Evolutionary conservation across 345 rosid genomes (phyloP).

Genomic region (Murraya koenigii): DNA sequence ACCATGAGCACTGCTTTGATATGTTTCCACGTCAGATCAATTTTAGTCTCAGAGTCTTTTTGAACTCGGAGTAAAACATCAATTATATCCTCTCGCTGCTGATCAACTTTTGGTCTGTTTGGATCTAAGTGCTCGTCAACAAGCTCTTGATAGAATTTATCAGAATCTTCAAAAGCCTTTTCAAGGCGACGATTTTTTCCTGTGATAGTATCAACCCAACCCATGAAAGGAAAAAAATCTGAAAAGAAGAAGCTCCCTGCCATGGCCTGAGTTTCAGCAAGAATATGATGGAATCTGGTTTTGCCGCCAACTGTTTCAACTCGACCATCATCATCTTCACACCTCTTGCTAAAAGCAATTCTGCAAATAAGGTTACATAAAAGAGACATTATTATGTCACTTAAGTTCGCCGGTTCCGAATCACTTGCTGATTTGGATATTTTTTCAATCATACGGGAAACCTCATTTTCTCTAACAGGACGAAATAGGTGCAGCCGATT

Average conservation of each 20-base stretch:
- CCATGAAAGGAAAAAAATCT: constrained; percentile 29
- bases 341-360: constrained; percentile 34
- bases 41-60: constrained; percentile 10
- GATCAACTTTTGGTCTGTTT: background rate
- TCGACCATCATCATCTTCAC: constrained; percentile 3
- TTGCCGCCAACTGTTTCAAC: background rate
- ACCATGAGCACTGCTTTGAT: constrained; percentile 43
- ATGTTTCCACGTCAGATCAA: constrained; percentile 26
- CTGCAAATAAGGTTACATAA: constrained; percentile 22
- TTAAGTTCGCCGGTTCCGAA: constrained; percentile 11
- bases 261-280: constrained; percentile 26
- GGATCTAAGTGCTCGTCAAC: constrained; percentile 36
- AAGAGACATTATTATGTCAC: constrained; percentile 13
- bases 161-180: constrained; percentile 22
- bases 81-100: constrained; percentile 24
- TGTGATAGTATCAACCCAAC: constrained; percentile 27
- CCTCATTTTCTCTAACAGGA: constrained; percentile 26
- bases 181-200: constrained; percentile 18
- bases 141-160: constrained; percentile 27
- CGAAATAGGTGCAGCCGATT: constrained; percentile 17
- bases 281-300: constrained; percentile 13
- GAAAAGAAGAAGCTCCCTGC: constrained; percentile 18
- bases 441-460: constrained; percentile 19
- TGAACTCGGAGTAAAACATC: constrained; percentile 22
- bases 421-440: background rate